Percentiles rank a stretch among this genome's conserved stretches.
These are phyloP conservation scores for Candida mesenterica DNA, from an alignment of 1,139 yeast genomes.

Conservation along the genomic window DNA sequence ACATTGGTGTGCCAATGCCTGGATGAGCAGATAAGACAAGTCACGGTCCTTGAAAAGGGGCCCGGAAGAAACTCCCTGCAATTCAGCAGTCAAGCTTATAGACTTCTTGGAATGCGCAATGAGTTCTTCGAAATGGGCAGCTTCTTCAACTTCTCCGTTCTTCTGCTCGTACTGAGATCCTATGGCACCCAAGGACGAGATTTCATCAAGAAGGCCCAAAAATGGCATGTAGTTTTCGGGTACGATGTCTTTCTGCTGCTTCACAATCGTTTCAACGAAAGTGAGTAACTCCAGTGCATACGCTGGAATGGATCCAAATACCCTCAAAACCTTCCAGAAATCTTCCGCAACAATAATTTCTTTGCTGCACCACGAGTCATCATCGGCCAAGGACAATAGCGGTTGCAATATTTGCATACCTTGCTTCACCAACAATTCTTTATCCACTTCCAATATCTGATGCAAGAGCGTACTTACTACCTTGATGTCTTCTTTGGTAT, in stretches of 20 bases:
- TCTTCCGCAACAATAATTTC: slow-evolving; percentile 43
- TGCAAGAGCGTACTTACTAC: slow-evolving; percentile 21
- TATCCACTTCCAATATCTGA: slow-evolving; percentile 29
- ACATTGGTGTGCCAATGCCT: slow-evolving; percentile 85
- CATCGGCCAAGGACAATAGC: slow-evolving; percentile 49
- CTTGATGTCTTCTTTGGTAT: slow-evolving; percentile 18
- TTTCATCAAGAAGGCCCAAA: slow-evolving; percentile 72
- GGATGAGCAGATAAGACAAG: slow-evolving; percentile 59
- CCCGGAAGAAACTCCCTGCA: slow-evolving; percentile 33
- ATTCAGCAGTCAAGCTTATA: slow-evolving; percentile 55
- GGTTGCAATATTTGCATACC: slow-evolving; percentile 56
- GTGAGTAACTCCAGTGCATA: slow-evolving; percentile 50
- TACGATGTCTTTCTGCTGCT: slow-evolving; percentile 36
- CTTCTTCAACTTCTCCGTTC: slow-evolving; percentile 28
- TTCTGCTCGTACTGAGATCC: slow-evolving; percentile 73
- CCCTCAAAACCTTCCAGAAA: slow-evolving; percentile 65
- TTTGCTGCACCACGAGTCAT: slow-evolving; percentile 47
- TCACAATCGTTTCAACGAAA: slow-evolving; percentile 47
- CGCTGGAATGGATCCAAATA: slow-evolving; percentile 54
- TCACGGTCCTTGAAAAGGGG: slow-evolving; percentile 29
- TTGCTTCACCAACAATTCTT: slow-evolving; percentile 40
- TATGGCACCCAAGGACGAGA: slow-evolving; percentile 78
- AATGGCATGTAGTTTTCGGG: slow-evolving; percentile 58
- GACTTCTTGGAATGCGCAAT: slow-evolving; percentile 62
- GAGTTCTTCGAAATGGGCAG: slow-evolving; percentile 40